Evolutionary conservation across 163 green algal genomes (phyloP).

Genomic region (Botryococcus braunii): DNA sequence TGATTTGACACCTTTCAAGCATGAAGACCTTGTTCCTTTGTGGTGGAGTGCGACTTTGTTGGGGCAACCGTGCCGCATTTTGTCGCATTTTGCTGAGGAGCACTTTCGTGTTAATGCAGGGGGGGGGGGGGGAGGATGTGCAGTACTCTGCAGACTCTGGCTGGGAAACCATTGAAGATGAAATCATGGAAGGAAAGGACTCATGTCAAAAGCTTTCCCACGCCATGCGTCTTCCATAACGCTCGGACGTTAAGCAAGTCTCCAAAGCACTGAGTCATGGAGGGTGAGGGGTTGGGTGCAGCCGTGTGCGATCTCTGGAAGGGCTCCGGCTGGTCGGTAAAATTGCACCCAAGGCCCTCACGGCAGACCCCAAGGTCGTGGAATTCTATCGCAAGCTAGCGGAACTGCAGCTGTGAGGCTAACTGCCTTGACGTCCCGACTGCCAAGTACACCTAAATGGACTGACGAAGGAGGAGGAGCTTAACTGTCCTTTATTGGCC

Average conservation of each 20-base stretch:
- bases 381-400: conserved; percentile 15
- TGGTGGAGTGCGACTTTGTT: too few relatives aligned
- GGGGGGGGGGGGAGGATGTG: not conserved
- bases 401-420: not conserved
- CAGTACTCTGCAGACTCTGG: not conserved
- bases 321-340: conserved; percentile 52
- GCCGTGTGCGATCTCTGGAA: conserved; percentile 40
- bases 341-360: conserved; percentile 24
- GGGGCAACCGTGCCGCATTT: too few relatives aligned
- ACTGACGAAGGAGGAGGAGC: too few relatives aligned
- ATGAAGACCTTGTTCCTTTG: too few relatives aligned
- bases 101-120: not conserved
- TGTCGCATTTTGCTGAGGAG: too few relatives aligned
- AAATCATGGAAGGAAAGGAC: not conserved
- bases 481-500: too few relatives aligned
- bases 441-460: too few relatives aligned
- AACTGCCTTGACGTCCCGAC: too few relatives aligned
- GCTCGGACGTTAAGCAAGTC: not conserved
- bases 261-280: not conserved
- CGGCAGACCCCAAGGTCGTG: conserved; percentile 20
- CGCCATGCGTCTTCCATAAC: too few relatives aligned
- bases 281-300: conserved; percentile 4
- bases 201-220: conserved; percentile 1
- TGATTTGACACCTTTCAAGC: too few relatives aligned
- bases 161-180: too few relatives aligned